A percentile compares a stretch with the other conserved stretches of the same genome.
These are phyloP conservation scores for Fragosphaeria purpurea DNA, from an alignment of 2,329 filamentous ascomycete genomes.

Conservation along the genomic window DNA sequence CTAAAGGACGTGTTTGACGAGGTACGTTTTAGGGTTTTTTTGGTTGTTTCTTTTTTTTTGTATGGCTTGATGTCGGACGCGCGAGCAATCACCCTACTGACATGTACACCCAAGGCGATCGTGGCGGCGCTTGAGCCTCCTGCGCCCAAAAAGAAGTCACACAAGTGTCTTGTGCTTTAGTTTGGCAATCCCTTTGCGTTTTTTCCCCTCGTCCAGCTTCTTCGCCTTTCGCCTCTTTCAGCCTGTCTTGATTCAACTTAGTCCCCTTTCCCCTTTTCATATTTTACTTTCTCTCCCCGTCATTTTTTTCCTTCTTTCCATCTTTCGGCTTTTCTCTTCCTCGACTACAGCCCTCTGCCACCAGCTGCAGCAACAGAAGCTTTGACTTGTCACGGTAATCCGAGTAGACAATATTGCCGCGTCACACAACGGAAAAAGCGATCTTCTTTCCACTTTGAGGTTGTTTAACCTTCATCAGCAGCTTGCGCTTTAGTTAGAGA, in stretches of 20 bases:
- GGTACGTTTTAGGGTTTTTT: conserved; percentile 42
- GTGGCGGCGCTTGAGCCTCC: conserved; percentile 90
- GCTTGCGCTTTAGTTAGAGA: too few species aligned
- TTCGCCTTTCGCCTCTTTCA: not conserved
- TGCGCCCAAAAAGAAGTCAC: conserved; percentile 64
- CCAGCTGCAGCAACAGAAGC: too few species aligned
- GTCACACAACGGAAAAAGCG: too few species aligned
- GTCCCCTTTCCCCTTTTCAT: conserved; percentile 9
- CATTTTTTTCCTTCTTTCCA: conserved; percentile 13
- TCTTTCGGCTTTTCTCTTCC: too few species aligned
- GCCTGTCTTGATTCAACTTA: not conserved
- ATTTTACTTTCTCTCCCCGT: conserved; percentile 3
- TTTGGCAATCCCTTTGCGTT: conserved; percentile 6
- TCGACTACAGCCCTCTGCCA: too few species aligned
- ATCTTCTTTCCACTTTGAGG: too few species aligned
- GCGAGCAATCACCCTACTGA: not conserved
- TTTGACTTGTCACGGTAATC: too few species aligned
- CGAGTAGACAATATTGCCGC: too few species aligned
- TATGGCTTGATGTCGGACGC: not conserved
- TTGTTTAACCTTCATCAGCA: too few species aligned
- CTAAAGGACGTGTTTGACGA: conserved; percentile 99
- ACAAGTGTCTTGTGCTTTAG: conserved; percentile 62
- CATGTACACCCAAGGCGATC: conserved; percentile 58
- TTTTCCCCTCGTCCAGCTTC: conserved; percentile 5
- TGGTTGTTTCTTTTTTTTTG: not conserved